phyloP scores from a whole-genome alignment of 768 basidiomycete genomes.

The Austroboletus eburneus region DNA sequence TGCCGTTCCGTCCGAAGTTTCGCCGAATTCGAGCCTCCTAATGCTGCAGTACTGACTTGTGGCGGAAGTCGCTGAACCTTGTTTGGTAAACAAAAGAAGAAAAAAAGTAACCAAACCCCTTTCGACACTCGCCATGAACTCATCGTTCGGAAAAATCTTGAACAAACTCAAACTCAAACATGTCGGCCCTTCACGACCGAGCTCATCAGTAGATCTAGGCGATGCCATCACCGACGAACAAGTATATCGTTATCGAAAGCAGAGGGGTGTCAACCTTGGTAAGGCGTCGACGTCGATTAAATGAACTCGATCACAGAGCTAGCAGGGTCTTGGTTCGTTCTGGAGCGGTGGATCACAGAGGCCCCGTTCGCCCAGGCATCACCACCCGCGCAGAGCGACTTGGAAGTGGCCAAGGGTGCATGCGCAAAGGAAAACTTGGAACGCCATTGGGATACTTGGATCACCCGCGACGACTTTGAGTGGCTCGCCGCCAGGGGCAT shows the following conservation, averaged over 20 bases:
- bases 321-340: slow-evolving; percentile 72
- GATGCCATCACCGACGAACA: slow-evolving; percentile 9
- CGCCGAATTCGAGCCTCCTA: too few species aligned
- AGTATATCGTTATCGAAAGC: slow-evolving; percentile 60
- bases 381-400: slow-evolving; percentile 58
- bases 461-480: slow-evolving; percentile 48
- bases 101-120: not conserved
- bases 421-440: slow-evolving; percentile 40
- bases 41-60: too few species aligned
- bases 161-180: slow-evolving; percentile 20
- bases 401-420: slow-evolving; percentile 60
- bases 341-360: slow-evolving; percentile 73
- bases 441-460: slow-evolving; percentile 52
- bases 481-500: slow-evolving; percentile 52
- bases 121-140: slow-evolving; percentile 7
- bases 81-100: slow-evolving; percentile 19
- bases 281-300: slow-evolving; percentile 9
- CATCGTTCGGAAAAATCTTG: slow-evolving; percentile 10
- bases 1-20: too few species aligned
- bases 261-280: slow-evolving; percentile 83
- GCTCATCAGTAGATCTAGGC: slow-evolving; percentile 5
- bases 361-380: slow-evolving; percentile 51
- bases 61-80: not conserved
- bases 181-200: not conserved
- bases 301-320: slow-evolving; percentile 7